Base-by-base conservation (phyloP, 2,329 filamentous ascomycete genomes). In the Ceratocystis lukuohia region DNA sequence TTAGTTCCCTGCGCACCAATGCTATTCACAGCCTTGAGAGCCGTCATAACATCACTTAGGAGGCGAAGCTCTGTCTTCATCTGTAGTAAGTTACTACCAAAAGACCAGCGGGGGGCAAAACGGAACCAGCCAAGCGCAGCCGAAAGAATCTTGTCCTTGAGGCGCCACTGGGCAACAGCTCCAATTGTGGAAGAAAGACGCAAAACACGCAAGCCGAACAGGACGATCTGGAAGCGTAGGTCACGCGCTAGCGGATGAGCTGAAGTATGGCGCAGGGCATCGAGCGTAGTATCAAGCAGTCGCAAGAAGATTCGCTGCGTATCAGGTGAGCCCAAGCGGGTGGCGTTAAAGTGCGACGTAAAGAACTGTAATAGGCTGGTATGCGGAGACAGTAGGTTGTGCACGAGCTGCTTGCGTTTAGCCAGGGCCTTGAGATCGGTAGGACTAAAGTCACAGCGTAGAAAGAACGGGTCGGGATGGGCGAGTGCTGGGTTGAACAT, bases 291-390 rank as follows among this genome's bases (percentile, higher is more conserved):
- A 70, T 88, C 84, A 67, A 97, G 83, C 70, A 97, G 79, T 44
- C 93, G 88, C 68, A 88, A 79, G 75, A 96, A 96, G 3, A 92
- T 82, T 68, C 84, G 84, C 71, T 96, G 90, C 0, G 88, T 87
- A 72, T 96, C 88, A 1, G 85, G 81, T 70, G 88, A 96, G 30
- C 90, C 88, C 30, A 96, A 80, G n/a, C 92, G 84, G 12, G 89
- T 92, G 1, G 95, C 91, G 73, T 91, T 96, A 77, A 96, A 99
- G 74, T 97, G 93, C 72, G 94, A 99, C 68, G 84, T 87, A 68
- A 99, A 84, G 74, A 97, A 96, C 69, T 96, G 91, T 44, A 96
- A 77, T 30, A 97, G 77, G 28, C 89, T 86, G 65, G 89, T 85
- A 74, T 99, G 94, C 3, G 94, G 94, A 6, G 90, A 87, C 48